Base-by-base conservation (phyloP, 306 rosid genomes). In the Castanea mollissima region DNA sequence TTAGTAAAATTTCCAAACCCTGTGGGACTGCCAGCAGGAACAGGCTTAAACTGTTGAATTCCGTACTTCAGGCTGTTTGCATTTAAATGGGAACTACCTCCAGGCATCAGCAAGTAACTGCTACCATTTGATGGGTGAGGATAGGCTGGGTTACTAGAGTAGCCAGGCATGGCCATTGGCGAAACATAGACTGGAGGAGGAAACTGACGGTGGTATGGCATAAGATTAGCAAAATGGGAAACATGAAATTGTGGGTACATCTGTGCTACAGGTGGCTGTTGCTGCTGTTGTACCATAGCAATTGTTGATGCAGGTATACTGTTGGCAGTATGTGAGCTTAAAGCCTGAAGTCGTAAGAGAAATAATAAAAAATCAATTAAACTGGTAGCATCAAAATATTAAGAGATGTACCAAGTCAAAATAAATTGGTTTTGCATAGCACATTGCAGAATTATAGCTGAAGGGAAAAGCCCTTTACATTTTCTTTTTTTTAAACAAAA, bases 191-290 rank as follows among this genome's bases (percentile, higher is more conserved):
- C 92, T 0, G 99, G 99, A 8, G 99, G 88, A 63, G 93, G 81
- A 79, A 79, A 96, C 76, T 96, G 99, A 19, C 98, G 97, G 83
- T 84, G 97, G 84, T 84, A 91, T 7, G 99, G 99, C 98, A 96
- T 88, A 20, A 89, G 92, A 80, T 93, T 96, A 20, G 97, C 88
- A 76, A 68, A 96, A 85, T 93, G 99, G 11, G 97, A 86, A 80
- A 95, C 90, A 58, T 95, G 99, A 79, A 96, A 93, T 91, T 91
- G 98, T 0, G 99, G 99, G 85, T 96, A 96, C 96, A 96, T 90
- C 87, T 93, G 99, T 7, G 97, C 92, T 78, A 93, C 94, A 14
- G 87, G 87, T 23, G 91, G 90, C 71, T 84, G 90, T 34, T 81
- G 84, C 18, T 89, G 97, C 74, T 92, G 99, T 74, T 96, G 99